Evolutionary conservation across 306 rosid species (phyloP).

Genomic region (Pyrus bretschneideri): DNA sequence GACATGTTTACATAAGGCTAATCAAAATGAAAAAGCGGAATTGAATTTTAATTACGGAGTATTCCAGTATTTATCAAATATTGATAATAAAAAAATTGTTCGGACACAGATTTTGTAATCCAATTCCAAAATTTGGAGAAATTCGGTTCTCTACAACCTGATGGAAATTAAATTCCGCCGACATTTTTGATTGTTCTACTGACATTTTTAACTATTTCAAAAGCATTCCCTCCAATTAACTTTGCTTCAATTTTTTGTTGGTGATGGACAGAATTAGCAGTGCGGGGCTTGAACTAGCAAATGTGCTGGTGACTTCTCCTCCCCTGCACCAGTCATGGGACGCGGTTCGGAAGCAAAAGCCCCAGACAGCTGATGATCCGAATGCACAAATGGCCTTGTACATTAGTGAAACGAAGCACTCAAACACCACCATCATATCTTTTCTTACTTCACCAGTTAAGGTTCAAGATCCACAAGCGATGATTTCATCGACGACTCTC

Average conservation of each 20-base stretch:
- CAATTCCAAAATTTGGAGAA: too few species aligned
- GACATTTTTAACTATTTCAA: too few species aligned
- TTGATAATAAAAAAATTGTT: too few species aligned
- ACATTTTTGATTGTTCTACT: too few species aligned
- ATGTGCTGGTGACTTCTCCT: slow-evolving; percentile 25
- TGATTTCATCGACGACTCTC: slow-evolving; percentile 23
- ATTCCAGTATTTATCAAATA: too few species aligned
- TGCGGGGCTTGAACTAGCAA: slow-evolving; percentile 34
- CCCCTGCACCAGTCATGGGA: slow-evolving; percentile 32
- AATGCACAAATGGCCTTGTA: not conserved
- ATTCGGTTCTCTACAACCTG: too few species aligned
- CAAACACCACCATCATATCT: slow-evolving; percentile 21
- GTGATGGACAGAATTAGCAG: slow-evolving; percentile 43
- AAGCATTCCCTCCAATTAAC: too few species aligned
- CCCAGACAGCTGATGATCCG: not conserved
- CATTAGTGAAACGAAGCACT: not conserved
- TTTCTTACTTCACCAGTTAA: slow-evolving; percentile 26
- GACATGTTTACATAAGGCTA: too few species aligned
- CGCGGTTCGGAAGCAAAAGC: not conserved
- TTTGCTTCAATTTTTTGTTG: not conserved
- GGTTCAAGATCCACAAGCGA: not conserved
- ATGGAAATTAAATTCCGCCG: too few species aligned
- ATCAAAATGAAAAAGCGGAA: too few species aligned
- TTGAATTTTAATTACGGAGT: too few species aligned
- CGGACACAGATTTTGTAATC: too few species aligned